Evolutionary conservation across 2,329 filamentous ascomycete genomes (phyloP).

Genomic region (Cordyceps javanica): DNA sequence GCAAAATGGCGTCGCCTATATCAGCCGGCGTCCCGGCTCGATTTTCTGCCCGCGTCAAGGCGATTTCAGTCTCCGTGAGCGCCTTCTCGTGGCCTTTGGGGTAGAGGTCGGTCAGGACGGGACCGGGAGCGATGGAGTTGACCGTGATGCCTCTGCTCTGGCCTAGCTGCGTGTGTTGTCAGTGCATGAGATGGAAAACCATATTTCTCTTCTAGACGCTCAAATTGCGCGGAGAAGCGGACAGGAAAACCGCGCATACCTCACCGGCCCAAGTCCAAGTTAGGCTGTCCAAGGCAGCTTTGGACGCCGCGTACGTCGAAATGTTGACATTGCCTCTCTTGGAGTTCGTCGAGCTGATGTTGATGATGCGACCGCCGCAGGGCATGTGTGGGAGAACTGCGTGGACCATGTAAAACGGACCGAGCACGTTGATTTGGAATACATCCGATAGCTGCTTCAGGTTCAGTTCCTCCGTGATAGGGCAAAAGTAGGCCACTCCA

Average conservation of each 20-base stretch:
- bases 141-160: constrained; percentile 34
- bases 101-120: constrained; percentile 29
- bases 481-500: constrained; percentile 17
- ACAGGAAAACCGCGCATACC: constrained; percentile 17
- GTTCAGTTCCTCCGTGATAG: constrained; percentile 18
- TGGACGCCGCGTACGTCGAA: constrained; percentile 19
- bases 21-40: constrained; percentile 31
- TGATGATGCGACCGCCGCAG: constrained; percentile 22
- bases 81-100: constrained; percentile 16
- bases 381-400: constrained; percentile 31
- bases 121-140: constrained; percentile 36
- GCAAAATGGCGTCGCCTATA: constrained; percentile 35
- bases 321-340: constrained; percentile 15
- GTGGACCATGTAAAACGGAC: constrained; percentile 29
- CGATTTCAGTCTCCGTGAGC: constrained; percentile 17
- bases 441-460: constrained; percentile 22
- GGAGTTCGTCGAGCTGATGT: constrained; percentile 18
- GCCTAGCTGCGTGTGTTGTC: constrained; percentile 23
- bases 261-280: constrained; percentile 28
- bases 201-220: no score
- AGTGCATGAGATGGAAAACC: not conserved
- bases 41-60: constrained; percentile 26
- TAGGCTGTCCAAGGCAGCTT: constrained; percentile 31
- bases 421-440: constrained; percentile 29
- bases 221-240: not conserved